Conservation (phyloP, 495 filamentous ascomycete genomes). For the Lophiostoma macrostomum region DNA sequence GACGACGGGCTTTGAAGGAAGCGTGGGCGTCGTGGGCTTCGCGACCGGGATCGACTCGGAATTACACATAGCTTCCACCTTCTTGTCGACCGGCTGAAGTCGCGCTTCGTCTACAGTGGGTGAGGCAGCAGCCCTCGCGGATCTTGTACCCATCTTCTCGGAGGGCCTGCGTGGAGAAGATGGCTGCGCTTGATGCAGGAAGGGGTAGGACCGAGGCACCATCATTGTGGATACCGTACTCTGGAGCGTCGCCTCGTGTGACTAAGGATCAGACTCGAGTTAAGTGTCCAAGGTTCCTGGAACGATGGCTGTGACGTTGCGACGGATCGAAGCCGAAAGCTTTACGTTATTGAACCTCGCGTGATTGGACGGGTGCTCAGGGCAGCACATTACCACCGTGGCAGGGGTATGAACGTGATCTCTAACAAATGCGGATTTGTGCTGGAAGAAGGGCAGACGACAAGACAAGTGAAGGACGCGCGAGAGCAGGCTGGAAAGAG, state of each 20-base stretch:
- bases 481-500: no score
- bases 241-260: conserved; percentile 6
- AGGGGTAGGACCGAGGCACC: conserved; percentile 32
- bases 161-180: conserved; percentile 4
- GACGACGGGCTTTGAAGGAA: conserved; percentile 31
- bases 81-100: conserved; percentile 1
- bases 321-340: conserved; percentile 5
- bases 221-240: conserved; percentile 29
- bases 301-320: conserved; percentile 7
- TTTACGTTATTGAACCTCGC: conserved; percentile 25
- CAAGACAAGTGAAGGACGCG: no score
- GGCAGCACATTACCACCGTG: no score
- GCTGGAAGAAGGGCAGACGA: no score
- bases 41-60: neutral
- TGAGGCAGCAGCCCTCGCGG: conserved; percentile 1
- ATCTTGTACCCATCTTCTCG: conserved; percentile 27
- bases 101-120: neutral
- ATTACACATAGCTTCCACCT: conserved; percentile 2
- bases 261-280: neutral
- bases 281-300: neutral
- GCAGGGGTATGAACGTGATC: no score
- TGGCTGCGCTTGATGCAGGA: conserved; percentile 15
- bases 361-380: conserved; percentile 21
- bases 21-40: conserved; percentile 5
- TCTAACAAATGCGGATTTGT: no score